Evolutionary conservation across 768 basidiomycete genomes (phyloP).

Genomic region (Russula dissimulans): DNA sequence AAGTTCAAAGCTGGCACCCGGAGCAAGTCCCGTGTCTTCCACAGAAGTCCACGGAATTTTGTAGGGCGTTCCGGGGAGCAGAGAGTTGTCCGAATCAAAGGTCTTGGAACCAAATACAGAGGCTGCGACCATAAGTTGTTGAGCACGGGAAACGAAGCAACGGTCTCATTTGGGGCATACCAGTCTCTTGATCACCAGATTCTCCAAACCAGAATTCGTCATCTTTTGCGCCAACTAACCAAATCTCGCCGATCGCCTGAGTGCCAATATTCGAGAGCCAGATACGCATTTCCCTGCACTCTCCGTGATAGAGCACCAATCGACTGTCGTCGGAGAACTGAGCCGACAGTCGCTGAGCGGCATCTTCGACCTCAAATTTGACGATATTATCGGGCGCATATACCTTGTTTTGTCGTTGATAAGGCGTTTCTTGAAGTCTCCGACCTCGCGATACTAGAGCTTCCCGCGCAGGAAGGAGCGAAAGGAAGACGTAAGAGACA

Average conservation of each 20-base stretch:
- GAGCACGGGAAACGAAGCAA: neutral
- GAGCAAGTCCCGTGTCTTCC: constrained; percentile 28
- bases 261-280: constrained; percentile 61
- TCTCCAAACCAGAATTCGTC: constrained; percentile 53
- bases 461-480: constrained; percentile 59
- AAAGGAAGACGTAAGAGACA: constrained; percentile 61
- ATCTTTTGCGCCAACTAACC: constrained; percentile 51
- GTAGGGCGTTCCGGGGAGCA: constrained; percentile 39
- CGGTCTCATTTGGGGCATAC: constrained; percentile 7
- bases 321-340: constrained; percentile 46
- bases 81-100: constrained; percentile 42
- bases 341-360: constrained; percentile 53
- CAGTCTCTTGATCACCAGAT: constrained; percentile 18
- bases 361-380: constrained; percentile 51
- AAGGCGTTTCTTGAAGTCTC: constrained; percentile 64
- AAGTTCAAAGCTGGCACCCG: constrained; percentile 45
- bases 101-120: constrained; percentile 29
- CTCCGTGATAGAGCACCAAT: constrained; percentile 57
- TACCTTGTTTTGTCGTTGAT: constrained; percentile 55
- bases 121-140: neutral
- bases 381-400: constrained; percentile 65
- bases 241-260: constrained; percentile 53
- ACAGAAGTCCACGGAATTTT: constrained; percentile 33
- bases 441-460: constrained; percentile 61
- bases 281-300: constrained; percentile 45